Percentiles rank a stretch among this genome's conserved stretches.
These are phyloP conservation scores for Microdochium paspali DNA, from an alignment of 2,329 filamentous ascomycete genomes.

Conservation along the genomic window DNA sequence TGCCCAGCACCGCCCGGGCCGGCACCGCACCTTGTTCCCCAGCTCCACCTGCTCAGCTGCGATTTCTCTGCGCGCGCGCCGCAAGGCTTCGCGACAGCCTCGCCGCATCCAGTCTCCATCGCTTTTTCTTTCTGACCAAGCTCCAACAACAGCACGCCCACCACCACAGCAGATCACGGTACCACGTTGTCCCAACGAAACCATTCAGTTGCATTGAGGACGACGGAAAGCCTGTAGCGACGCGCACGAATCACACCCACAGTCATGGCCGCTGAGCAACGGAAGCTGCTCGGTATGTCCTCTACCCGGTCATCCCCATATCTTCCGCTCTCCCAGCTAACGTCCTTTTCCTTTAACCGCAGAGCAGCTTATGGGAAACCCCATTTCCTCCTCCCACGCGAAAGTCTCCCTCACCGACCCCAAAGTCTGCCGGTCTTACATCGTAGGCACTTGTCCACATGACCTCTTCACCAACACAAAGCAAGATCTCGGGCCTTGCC, in stretches of 20 bases:
- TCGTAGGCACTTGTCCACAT: conserved; percentile 90
- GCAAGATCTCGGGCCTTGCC: conserved; percentile 86
- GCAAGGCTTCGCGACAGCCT: neutral
- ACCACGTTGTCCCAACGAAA: no score
- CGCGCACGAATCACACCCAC: neutral
- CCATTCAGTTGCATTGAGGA: neutral
- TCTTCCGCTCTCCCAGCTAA: neutral
- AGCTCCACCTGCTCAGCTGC: neutral
- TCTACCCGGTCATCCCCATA: conserved; percentile 1
- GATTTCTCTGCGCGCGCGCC: neutral
- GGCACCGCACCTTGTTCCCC: neutral
- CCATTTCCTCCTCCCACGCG: conserved; percentile 61
- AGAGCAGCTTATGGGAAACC: conserved; percentile 89
- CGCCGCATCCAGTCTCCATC: neutral
- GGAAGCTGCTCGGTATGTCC: conserved; percentile 73
- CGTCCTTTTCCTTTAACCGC: conserved; percentile 3
- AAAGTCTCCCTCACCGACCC: conserved; percentile 84
- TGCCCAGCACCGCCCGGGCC: neutral
- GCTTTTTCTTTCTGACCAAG: no score
- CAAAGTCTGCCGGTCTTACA: conserved; percentile 90
- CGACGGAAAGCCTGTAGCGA: neutral
- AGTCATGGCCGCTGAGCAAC: conserved; percentile 89
- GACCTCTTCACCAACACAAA: conserved; percentile 99
- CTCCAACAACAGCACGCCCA: no score
- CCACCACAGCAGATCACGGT: no score